Evolutionary conservation across 1,139 yeast species (phyloP), one percentile per base, ranked within the genome.

Genomic region (Candida sojae): DNA sequence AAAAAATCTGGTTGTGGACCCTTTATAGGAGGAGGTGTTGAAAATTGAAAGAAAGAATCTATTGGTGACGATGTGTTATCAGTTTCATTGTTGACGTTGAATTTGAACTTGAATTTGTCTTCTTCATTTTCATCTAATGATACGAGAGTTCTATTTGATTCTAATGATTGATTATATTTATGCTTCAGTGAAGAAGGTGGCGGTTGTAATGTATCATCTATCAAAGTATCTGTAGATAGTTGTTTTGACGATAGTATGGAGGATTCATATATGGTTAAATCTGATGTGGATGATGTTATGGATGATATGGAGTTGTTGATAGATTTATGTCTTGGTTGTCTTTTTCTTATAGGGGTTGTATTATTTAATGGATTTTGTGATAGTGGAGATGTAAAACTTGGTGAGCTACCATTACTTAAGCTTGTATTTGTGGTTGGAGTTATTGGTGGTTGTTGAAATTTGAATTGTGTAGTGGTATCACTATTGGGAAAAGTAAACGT

Each of bases 171-270:
- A 45, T 40, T 48, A 13, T 37, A 46, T n/a, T 31, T 32, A 26
- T 49, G 47, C 37, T 53, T 53, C 9, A 36, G 31, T 26, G 25
- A 7, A n/a, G 44, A 12, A 6, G 45, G 35, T 6, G 13, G 44
- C 12, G 45, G 39, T 21, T 31, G 26, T n/a, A 5, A n/a, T 32
- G 48, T 43, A 3, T 62, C 67, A 40, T 64, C 70, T 5, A 64
- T 58, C 25, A 66, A 54, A n/a, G 70, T 66, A 6, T 58, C 62
- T 1, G 65, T 56, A 2, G 71, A 66, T 6, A 51, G 37, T 11
- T 50, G 48, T 21, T 36, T 44, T 2, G 37, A 33, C 29, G 52
- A 40, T 17, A 29, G 9, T 17, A 29, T 17, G 3, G 45, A 29
- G 9, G 44, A 23, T 35, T 59, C 62, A 46, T 44, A 58, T 6